Evolutionary conservation across 371 early-diverging fungal species (phyloP).

Genomic region (Zopfochytrium polystomum): DNA sequence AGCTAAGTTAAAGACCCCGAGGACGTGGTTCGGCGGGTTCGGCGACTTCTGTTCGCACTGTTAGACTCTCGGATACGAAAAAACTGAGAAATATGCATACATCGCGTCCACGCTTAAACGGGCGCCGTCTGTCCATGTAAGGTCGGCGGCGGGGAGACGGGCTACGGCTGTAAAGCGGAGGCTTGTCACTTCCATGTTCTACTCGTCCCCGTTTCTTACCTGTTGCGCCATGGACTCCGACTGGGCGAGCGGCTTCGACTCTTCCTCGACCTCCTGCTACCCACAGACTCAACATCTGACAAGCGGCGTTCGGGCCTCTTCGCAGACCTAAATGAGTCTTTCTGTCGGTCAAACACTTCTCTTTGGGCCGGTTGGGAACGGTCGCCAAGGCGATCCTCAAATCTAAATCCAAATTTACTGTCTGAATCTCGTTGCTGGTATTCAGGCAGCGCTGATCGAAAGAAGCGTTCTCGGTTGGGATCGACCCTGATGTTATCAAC

Average conservation of each 20-base stretch:
- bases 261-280: too few species aligned
- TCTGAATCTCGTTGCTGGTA: too few species aligned
- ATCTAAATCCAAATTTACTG: background rate
- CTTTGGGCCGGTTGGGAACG: too few species aligned
- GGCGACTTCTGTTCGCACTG: background rate
- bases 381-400: background rate
- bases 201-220: constrained; percentile 1
- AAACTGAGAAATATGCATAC: background rate
- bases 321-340: background rate
- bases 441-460: too few species aligned
- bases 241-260: background rate
- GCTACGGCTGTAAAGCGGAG: background rate
- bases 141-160: background rate
- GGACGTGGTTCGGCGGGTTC: constrained; percentile 17
- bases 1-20: constrained; percentile 13
- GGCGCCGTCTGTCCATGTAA: background rate
- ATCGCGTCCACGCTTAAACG: background rate
- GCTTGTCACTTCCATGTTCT: background rate
- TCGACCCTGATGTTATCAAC: too few species aligned
- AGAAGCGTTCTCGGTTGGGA: too few species aligned
- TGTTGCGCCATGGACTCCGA: background rate
- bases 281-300: background rate
- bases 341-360: background rate
- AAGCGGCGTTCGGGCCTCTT: background rate
- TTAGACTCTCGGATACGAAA: background rate